Percentiles rank a stretch among this genome's conserved stretches.
Evolutionary conservation across 2,329 filamentous ascomycete genomes (phyloP).

Genomic region (Diaporthe nobilis): DNA sequence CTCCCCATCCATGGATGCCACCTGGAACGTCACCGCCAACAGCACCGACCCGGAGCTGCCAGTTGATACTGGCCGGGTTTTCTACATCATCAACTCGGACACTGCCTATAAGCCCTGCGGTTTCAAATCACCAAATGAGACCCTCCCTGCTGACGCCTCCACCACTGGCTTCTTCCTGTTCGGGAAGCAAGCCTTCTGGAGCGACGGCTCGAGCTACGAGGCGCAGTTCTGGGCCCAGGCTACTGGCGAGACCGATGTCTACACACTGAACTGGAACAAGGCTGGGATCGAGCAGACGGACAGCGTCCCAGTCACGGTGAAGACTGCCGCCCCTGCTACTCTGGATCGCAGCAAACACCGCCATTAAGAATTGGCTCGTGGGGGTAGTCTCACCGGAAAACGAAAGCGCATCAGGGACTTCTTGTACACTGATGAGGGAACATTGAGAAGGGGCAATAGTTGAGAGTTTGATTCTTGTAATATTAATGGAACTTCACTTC

Average conservation of each 20-base stretch:
- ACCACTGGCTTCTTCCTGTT: slow-evolving; percentile 37
- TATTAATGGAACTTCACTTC: slow-evolving; percentile 26
- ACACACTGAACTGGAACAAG: slow-evolving; percentile 37
- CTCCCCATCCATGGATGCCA: slow-evolving; percentile 1
- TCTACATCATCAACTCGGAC: slow-evolving; percentile 35
- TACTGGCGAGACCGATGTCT: slow-evolving; percentile 21
- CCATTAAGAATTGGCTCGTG: not conserved
- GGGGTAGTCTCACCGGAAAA: no score
- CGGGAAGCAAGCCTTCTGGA: slow-evolving; percentile 33
- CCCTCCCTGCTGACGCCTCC: slow-evolving; percentile 14
- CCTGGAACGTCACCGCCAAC: slow-evolving; percentile 31
- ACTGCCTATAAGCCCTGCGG: slow-evolving; percentile 31
- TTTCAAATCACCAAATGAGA: slow-evolving; percentile 16
- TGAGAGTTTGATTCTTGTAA: slow-evolving; percentile 15
- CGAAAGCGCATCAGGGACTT: not conserved
- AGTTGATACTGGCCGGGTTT: not conserved
- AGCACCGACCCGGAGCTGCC: not conserved
- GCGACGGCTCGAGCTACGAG: slow-evolving; percentile 20
- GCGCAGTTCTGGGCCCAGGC: slow-evolving; percentile 40
- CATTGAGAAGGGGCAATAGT: not conserved
- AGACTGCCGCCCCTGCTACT: slow-evolving; percentile 22
- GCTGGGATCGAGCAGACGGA: slow-evolving; percentile 30
- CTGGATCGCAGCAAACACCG: not conserved
- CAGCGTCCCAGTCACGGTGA: slow-evolving; percentile 37
- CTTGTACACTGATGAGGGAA: not conserved